phyloP scores from a whole-genome alignment of 371 early-diverging fungal genomes.

The Apophysomyces ossiformis region DNA sequence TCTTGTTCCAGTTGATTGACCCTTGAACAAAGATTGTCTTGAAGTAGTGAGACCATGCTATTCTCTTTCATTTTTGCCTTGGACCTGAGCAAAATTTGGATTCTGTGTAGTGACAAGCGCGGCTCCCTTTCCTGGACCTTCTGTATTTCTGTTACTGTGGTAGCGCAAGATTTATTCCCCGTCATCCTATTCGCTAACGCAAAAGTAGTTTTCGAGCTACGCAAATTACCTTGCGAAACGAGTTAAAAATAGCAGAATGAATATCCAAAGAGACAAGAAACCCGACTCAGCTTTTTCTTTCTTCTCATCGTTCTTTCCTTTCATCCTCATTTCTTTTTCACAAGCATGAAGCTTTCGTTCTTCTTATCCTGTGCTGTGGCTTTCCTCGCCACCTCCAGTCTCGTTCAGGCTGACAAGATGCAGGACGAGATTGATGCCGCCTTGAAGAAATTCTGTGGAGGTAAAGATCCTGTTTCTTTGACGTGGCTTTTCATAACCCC shows the following conservation, averaged over 20 bases:
- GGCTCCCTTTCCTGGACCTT: too few species aligned
- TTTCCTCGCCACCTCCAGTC: constrained; percentile 28
- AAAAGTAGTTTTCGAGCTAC: too few species aligned
- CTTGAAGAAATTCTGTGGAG: constrained; percentile 53
- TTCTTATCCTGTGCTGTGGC: constrained; percentile 30
- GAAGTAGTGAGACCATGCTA: too few species aligned
- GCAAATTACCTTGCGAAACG: not conserved
- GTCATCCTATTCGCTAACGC: too few species aligned
- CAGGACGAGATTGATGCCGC: constrained; percentile 50
- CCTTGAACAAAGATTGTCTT: too few species aligned
- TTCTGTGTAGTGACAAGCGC: too few species aligned
- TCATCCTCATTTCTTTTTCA: not conserved
- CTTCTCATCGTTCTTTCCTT: constrained; percentile 18
- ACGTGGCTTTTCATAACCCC: not conserved
- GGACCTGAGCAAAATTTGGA: too few species aligned
- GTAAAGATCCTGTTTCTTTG: constrained; percentile 22
- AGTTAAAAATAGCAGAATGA: constrained; percentile 2
- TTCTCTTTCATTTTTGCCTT: too few species aligned
- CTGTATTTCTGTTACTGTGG: too few species aligned
- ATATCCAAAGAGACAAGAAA: constrained; percentile 5
- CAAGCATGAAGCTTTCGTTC: constrained; percentile 38
- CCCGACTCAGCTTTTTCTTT: constrained; percentile 4
- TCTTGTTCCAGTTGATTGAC: too few species aligned
- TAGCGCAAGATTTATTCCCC: too few species aligned
- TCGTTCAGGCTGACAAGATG: constrained; percentile 41